Evolutionary conservation across 2,329 filamentous ascomycete species (phyloP), one percentile per base, ranked within the genome.

Genomic region (Aspergillus thermomutatus): DNA sequence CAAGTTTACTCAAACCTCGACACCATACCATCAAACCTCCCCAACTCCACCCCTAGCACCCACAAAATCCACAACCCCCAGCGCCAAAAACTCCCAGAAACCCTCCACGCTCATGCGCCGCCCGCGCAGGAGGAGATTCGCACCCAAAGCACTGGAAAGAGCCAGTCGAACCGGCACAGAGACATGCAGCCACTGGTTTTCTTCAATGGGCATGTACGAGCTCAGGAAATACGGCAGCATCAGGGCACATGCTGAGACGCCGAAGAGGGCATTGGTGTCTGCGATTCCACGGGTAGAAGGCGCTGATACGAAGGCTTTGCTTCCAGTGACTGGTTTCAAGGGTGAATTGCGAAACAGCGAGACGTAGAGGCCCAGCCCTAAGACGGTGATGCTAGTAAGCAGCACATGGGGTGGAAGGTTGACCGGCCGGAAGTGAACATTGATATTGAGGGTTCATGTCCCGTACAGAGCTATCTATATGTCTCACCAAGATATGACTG

Each of bases 371-470:
- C 23, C 17, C 4, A 52, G 40, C 3, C 50, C 50, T 11, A 52
- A 10, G 26, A 52, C 4, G 26, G 50, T 4, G 10, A 21, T 41
- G 34, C 28, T 46, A n/a, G 50, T 8, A n/a, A 47, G 4, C 8
- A 52, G 23, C 34, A 47, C 28, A 4, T 43, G 50, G 10, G 11
- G 37, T n/a, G 50, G 50, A 7, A 47, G 50, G 26, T 52, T 52
- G 50, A 52, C 40, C 23, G 50, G 50, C 2, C 50, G 50, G 50
- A 53, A 55, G 60, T 56, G 60, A 53, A 62, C 59, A 50, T 62
- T 37, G 31, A 31, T 28, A 4, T 17, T 34, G 6, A 17, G 17
- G 14, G 5, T 37, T 37, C n/a, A n/a, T n/a, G n/a, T 8, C 14
- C 31, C 14, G 31, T 7, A 17, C 2, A 37, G 14, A 7, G 5